Percentiles rank a stretch among this genome's conserved stretches.
phyloP scores from a whole-genome alignment of 768 basidiomycete species.

The Postia placenta region DNA sequence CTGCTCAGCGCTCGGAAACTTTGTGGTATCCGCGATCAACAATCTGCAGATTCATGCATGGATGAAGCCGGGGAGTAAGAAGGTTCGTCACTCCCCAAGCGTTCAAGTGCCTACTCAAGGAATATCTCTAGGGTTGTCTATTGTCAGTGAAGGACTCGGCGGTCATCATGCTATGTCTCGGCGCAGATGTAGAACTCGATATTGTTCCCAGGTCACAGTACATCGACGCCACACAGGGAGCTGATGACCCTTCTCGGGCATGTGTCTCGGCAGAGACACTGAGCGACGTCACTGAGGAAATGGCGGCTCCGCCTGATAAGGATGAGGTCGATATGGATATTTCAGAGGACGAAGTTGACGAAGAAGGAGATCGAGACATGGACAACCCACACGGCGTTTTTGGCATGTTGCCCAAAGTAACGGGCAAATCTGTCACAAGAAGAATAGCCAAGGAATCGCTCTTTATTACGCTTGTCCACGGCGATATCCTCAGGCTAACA shows the following conservation, averaged over 20 bases:
- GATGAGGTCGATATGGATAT: background rate
- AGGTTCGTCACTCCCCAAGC: background rate
- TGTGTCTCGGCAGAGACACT: background rate
- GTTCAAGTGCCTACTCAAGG: too few species aligned
- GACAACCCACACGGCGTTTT: too few species aligned
- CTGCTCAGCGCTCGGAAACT: background rate
- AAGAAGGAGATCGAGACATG: background rate
- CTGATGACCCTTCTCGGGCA: background rate
- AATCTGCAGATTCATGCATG: constrained; percentile 5
- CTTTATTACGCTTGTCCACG: constrained; percentile 32
- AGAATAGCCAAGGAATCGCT: background rate
- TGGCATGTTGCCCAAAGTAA: background rate
- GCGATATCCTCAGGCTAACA: constrained; percentile 29
- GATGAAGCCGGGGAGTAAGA: constrained; percentile 7
- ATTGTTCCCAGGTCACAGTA: background rate
- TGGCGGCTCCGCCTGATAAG: background rate
- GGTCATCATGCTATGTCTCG: constrained; percentile 7
- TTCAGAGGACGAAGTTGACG: background rate
- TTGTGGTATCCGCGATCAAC: background rate
- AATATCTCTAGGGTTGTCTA: constrained; percentile 5
- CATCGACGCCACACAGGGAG: background rate
- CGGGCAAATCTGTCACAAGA: background rate
- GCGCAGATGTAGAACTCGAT: constrained; percentile 13
- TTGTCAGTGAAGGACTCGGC: constrained; percentile 1
- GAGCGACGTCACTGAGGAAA: background rate